phyloP scores from a whole-genome alignment of 352 stramenopile genomes.

The Globisporangium viniferum region DNA sequence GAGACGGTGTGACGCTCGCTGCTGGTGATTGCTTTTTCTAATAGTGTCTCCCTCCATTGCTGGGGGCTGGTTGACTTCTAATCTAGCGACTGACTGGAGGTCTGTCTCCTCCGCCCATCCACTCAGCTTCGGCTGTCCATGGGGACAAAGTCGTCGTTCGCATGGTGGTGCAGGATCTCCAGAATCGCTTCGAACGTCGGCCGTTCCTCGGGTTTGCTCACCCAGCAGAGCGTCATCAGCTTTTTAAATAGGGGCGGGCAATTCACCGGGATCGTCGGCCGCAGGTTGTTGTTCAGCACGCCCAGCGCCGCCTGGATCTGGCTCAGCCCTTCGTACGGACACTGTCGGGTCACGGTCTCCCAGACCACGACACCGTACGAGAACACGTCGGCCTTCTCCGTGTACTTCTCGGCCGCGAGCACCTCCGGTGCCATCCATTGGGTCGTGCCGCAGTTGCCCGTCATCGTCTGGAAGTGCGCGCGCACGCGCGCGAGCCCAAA shows the following conservation, averaged over 20 bases:
- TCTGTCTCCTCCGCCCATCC: background rate
- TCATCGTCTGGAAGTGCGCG: slow-evolving; percentile 88
- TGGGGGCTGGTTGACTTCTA: background rate
- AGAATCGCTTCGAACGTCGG: slow-evolving; percentile 81
- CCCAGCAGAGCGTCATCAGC: slow-evolving; percentile 85
- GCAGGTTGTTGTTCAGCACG: slow-evolving; percentile 86
- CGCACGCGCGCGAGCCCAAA: slow-evolving; percentile 81
- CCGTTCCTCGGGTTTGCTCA: slow-evolving; percentile 65
- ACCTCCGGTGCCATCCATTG: slow-evolving; percentile 89
- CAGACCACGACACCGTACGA: slow-evolving; percentile 85
- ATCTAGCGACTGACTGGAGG: background rate
- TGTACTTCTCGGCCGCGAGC: slow-evolving; percentile 81
- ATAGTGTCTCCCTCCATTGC: background rate
- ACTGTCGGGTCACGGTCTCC: slow-evolving; percentile 88
- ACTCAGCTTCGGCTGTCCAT: slow-evolving; percentile 12
- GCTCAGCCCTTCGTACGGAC: slow-evolving; percentile 89
- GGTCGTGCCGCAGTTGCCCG: slow-evolving; percentile 80
- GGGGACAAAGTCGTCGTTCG: slow-evolving; percentile 18
- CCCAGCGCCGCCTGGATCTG: slow-evolving; percentile 88
- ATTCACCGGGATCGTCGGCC: slow-evolving; percentile 71
- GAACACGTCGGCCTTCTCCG: slow-evolving; percentile 86
- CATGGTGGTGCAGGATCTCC: slow-evolving; percentile 52
- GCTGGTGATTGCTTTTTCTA: background rate
- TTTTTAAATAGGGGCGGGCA: slow-evolving; percentile 80
- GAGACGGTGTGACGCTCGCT: background rate